These are phyloP conservation scores for Calonectria ilicicola DNA, from an alignment of 2,329 filamentous ascomycete species.

Conservation along the genomic window DNA sequence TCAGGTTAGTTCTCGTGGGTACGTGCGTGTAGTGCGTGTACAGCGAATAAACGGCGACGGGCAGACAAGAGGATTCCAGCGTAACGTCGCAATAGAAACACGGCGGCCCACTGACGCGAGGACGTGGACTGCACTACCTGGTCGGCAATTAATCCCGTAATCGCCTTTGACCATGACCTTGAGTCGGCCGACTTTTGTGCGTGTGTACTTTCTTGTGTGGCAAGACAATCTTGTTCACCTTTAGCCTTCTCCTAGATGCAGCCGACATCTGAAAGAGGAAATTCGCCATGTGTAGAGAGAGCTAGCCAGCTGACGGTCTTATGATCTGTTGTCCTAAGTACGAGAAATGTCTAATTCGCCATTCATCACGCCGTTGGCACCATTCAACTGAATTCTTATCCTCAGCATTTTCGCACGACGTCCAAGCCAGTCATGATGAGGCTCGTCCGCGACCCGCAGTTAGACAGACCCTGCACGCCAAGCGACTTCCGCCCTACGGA, in stretches of 20 bases:
- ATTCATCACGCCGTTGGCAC: neutral
- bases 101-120: neutral
- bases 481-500: neutral
- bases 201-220: neutral
- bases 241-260: neutral
- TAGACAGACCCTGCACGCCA: neutral
- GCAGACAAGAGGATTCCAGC: neutral
- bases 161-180: neutral
- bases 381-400: neutral
- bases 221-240: neutral
- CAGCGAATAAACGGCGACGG: neutral
- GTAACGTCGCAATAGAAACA: conserved; percentile 19
- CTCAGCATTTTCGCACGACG: neutral
- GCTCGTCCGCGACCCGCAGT: conserved; percentile 3
- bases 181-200: neutral
- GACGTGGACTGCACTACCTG: neutral
- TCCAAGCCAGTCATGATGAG: neutral
- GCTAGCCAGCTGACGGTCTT: neutral
- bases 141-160: conserved; percentile 8
- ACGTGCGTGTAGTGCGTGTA: neutral
- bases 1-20: neutral
- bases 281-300: neutral
- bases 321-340: neutral
- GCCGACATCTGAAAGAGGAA: neutral
- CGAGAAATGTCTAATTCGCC: neutral